These are phyloP conservation scores for Aspergillus avenaceus DNA, from an alignment of 495 filamentous ascomycete species.

Conservation along the genomic window DNA sequence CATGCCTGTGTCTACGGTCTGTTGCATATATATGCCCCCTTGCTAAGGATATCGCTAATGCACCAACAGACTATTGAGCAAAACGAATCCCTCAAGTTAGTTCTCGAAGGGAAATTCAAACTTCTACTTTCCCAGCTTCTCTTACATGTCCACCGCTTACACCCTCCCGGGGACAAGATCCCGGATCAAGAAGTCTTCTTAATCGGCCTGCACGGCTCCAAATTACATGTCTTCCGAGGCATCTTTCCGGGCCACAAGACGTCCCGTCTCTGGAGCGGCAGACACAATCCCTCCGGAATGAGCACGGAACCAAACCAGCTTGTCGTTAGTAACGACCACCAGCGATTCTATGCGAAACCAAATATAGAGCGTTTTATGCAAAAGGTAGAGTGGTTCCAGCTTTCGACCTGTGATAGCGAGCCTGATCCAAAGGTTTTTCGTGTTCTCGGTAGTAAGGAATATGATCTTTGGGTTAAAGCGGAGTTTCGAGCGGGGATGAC, in stretches of 20 bases:
- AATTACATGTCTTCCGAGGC: conserved; percentile 26
- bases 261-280: conserved; percentile 22
- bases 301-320: neutral
- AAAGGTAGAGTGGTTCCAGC: conserved; percentile 14
- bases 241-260: conserved; percentile 28
- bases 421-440: conserved; percentile 16
- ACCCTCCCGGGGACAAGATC: conserved; percentile 20
- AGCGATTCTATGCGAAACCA: conserved; percentile 16
- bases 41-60: neutral
- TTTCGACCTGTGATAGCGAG: conserved; percentile 16
- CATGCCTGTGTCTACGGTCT: conserved; percentile 20
- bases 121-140: conserved; percentile 26
- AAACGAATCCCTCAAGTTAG: conserved; percentile 6
- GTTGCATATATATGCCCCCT: neutral
- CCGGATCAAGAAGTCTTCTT: conserved; percentile 33
- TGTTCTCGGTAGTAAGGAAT: conserved; percentile 23
- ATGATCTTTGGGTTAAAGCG: conserved; percentile 22
- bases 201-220: conserved; percentile 27
- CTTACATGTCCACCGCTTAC: conserved; percentile 16
- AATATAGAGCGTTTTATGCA: conserved; percentile 20
- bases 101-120: conserved; percentile 24
- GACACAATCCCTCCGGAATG: conserved; percentile 5
- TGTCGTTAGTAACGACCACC: neutral
- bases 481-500: conserved; percentile 18
- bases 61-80: conserved; percentile 14